These are phyloP conservation scores for Fusarium penzigii DNA, from an alignment of 2,329 filamentous ascomycete genomes.

Conservation along the genomic window DNA sequence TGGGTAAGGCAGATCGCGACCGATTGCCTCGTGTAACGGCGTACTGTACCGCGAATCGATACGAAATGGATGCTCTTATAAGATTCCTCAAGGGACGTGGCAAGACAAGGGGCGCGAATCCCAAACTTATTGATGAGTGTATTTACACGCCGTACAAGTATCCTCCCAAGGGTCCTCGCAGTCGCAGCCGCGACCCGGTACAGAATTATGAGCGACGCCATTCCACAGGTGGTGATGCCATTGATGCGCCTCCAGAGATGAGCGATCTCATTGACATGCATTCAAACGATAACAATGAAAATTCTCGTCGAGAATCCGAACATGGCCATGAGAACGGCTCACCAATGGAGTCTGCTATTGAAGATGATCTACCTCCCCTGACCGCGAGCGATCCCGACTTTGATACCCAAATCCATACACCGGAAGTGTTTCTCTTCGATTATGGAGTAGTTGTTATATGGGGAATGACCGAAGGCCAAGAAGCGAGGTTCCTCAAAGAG, in stretches of 20 bases:
- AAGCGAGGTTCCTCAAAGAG: constrained; percentile 89
- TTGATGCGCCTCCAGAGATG: constrained; percentile 42
- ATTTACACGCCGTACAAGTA: constrained; percentile 96
- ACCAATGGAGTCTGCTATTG: constrained; percentile 30
- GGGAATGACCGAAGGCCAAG: constrained; percentile 92
- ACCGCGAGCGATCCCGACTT: constrained; percentile 65
- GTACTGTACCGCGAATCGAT: constrained; percentile 92
- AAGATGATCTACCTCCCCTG: constrained; percentile 39
- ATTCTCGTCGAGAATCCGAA: constrained; percentile 31
- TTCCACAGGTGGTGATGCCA: constrained; percentile 69
- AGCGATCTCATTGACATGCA: constrained; percentile 67
- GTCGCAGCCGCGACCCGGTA: constrained; percentile 37
- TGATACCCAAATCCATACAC: constrained; percentile 85
- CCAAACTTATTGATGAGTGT: constrained; percentile 95
- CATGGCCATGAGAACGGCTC: constrained; percentile 27
- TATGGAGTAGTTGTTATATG: constrained; percentile 98
- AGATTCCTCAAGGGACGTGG: constrained; percentile 85
- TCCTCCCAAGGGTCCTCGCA: constrained; percentile 41
- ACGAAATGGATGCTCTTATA: constrained; percentile 87
- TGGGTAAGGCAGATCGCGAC: constrained; percentile 91
- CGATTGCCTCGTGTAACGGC: constrained; percentile 88
- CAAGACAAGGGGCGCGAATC: constrained; percentile 75
- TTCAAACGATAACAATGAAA: constrained; percentile 34
- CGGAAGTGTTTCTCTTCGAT: constrained; percentile 94
- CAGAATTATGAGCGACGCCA: constrained; percentile 67